Evolutionary conservation across 257 asterid species (phyloP).

Genomic region (Linaria vulgaris): DNA sequence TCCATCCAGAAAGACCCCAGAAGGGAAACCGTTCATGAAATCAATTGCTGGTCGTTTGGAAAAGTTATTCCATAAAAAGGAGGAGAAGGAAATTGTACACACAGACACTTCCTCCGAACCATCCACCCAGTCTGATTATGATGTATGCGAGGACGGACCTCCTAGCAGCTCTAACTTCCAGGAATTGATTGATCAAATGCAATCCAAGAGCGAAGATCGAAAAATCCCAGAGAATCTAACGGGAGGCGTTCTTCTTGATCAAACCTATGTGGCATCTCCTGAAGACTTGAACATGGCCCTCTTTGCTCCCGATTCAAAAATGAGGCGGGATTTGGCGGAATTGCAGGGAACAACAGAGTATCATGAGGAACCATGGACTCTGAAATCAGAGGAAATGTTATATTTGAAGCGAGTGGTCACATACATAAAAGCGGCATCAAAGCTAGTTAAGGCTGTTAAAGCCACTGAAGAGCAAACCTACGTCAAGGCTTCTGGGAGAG

Average conservation of each 20-base stretch:
- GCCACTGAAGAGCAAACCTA: slow-evolving; percentile 83
- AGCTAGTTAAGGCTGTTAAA: slow-evolving; percentile 73
- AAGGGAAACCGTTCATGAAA: slow-evolving; percentile 65
- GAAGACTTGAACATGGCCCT: slow-evolving; percentile 60
- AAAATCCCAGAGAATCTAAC: slow-evolving; percentile 58
- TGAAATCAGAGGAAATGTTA: slow-evolving; percentile 44
- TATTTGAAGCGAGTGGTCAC: slow-evolving; percentile 59
- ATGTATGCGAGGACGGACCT: slow-evolving; percentile 41
- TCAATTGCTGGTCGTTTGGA: slow-evolving; percentile 66
- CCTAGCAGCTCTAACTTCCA: slow-evolving; percentile 40
- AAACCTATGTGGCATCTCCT: slow-evolving; percentile 45
- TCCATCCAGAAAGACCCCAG: slow-evolving; percentile 39
- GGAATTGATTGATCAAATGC: slow-evolving; percentile 47
- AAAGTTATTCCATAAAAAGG: slow-evolving; percentile 57
- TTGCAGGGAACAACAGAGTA: slow-evolving; percentile 64
- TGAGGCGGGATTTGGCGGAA: slow-evolving; percentile 47
- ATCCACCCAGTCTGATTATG: slow-evolving; percentile 53
- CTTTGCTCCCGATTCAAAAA: slow-evolving; percentile 67
- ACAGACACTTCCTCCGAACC: slow-evolving; percentile 46
- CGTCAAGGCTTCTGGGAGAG: slow-evolving; percentile 49
- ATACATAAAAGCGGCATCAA: slow-evolving; percentile 70
- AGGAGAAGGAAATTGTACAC: slow-evolving; percentile 51
- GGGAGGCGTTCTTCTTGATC: slow-evolving; percentile 77
- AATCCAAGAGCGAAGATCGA: slow-evolving; percentile 38
- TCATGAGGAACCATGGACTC: slow-evolving; percentile 73